These are phyloP conservation scores for Amanita subjunquillea DNA, from an alignment of 768 basidiomycete genomes.

Conservation along the genomic window DNA sequence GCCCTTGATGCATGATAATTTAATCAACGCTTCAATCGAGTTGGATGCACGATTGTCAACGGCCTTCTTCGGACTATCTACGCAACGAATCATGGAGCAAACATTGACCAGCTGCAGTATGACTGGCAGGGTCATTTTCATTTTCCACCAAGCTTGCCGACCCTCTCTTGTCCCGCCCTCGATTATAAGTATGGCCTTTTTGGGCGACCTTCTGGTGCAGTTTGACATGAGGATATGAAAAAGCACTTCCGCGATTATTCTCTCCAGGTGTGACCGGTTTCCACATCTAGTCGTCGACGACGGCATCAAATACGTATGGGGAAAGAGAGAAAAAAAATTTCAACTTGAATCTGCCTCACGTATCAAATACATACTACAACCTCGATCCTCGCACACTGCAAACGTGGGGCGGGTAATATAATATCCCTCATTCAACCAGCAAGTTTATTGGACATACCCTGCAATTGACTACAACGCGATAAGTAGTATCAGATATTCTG, in stretches of 20 bases:
- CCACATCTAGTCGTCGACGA: not conserved
- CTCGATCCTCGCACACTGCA: not conserved
- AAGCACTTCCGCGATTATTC: not conserved
- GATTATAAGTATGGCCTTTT: not conserved
- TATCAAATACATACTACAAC: not conserved
- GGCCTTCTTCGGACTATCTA: not conserved
- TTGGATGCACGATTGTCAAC: not conserved
- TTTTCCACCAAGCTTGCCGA: not conserved
- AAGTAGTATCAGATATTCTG: not conserved
- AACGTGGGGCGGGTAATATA: too few relatives aligned
- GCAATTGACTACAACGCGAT: not conserved
- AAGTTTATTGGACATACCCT: conserved; percentile 2
- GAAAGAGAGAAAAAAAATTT: not conserved
- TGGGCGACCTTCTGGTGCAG: not conserved
- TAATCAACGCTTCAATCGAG: not conserved
- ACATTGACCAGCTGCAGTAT: too few relatives aligned
- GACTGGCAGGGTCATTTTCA: not conserved
- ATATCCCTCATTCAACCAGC: not conserved
- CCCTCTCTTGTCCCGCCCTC: not conserved
- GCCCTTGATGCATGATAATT: not conserved
- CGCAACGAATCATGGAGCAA: not conserved
- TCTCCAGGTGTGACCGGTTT: not conserved
- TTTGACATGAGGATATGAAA: not conserved
- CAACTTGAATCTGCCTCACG: not conserved
- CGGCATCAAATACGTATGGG: not conserved